Evolutionary conservation across 768 basidiomycete species (phyloP), one percentile per base, ranked within the genome.

Genomic region (Pleurotus tuoliensis): DNA sequence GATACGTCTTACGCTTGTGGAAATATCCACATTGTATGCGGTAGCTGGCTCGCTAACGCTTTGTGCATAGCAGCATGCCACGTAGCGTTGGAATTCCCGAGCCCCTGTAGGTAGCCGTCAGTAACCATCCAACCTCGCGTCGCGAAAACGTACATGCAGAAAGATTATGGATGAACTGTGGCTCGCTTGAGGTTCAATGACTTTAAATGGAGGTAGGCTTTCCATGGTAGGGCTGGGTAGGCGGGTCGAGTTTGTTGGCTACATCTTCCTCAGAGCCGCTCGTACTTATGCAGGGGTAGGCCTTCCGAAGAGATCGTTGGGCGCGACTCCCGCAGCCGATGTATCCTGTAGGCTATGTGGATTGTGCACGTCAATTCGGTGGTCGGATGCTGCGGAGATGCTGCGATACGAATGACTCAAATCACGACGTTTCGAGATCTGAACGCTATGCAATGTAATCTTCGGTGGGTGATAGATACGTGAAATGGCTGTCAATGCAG

Each of bases 1-100:
- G 27, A 7, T 24, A 12, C 13, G 4, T 61, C 71, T 37, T 60
- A 77, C 77, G 77, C 75, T 60, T 78, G 74, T 5, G 76, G 77
- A 11, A 77, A 58, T 18, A 78, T 61, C 76, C 76, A 78, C 56
- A 72, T 67, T n/a, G 77, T 63, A 40, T 66, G 67, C 0, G 76
- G 76, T 11, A 77, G 66, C 22, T 61, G 64, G 9, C 64, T 61
- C 5, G 73, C 72, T 20, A 78, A 63, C 41, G 67, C 68, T 47
- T 71, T 67, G 7, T 69, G 56, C 39, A 70, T 64, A 20, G 70
- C 67, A 16, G 66, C 61, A 25, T 63, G 58, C 77, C 78, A 79
- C 1, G 68, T 68, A 27, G 69, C 53, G 22, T 67, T 70, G 4
- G 63, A 68, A 54, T 77, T 76, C n/a, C 76, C 75, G 2, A 77